Conservation (phyloP, 805 yeast species). For the Isabelozyma heimii region DNA sequence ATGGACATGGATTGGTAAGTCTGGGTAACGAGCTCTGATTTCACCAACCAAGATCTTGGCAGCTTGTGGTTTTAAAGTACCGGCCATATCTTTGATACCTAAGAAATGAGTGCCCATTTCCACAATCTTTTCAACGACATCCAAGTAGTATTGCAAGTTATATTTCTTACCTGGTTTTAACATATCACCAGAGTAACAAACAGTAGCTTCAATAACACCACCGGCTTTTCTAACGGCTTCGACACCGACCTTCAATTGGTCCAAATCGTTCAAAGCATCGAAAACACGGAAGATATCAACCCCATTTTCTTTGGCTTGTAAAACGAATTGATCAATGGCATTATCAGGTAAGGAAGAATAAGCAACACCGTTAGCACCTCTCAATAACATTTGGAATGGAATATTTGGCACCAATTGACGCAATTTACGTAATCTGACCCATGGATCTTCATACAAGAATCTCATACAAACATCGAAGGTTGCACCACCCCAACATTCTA, state of each 20-base stretch:
- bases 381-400: constrained; percentile 97
- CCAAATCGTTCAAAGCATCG: constrained; percentile 95
- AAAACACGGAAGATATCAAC: constrained; percentile 97
- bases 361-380: constrained; percentile 99
- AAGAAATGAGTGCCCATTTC: constrained; percentile 93
- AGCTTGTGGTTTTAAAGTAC: constrained; percentile 94
- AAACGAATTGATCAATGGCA: constrained; percentile 95
- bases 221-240: constrained; percentile 98
- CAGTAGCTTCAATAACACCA: constrained; percentile 98
- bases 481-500: constrained; percentile 99
- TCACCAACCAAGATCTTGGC: constrained; percentile 78
- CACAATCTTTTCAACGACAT: constrained; percentile 79
- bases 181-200: constrained; percentile 99
- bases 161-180: constrained; percentile 92
- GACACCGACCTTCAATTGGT: constrained; percentile 95
- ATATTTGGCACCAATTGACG: constrained; percentile 93
- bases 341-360: constrained; percentile 97
- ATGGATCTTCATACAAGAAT: constrained; percentile 97
- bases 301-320: constrained; percentile 93
- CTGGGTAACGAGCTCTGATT: constrained; percentile 83
- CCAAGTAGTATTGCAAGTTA: constrained; percentile 85
- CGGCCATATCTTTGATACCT: constrained; percentile 99
- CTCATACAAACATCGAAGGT: constrained; percentile 99
- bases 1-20: constrained; percentile 96
- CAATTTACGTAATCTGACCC: constrained; percentile 90